Conservation (phyloP, 768 basidiomycete species). For the Candolleomyces aberdarensis region DNA sequence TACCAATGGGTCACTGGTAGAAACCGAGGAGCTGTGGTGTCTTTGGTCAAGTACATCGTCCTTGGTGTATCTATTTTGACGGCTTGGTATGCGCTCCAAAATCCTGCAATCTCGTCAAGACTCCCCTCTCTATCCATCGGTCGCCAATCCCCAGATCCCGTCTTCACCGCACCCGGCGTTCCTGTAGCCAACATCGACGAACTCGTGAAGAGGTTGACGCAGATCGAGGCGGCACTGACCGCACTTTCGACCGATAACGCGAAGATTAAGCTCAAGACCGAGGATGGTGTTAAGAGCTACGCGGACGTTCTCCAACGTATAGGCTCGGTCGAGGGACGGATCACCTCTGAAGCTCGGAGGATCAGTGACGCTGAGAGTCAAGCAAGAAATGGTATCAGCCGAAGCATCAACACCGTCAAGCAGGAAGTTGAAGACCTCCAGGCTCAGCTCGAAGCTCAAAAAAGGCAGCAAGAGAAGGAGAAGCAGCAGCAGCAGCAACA, state of each 20-base stretch:
- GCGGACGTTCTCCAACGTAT: slow-evolving; percentile 54
- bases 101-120: slow-evolving; percentile 33
- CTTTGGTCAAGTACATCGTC: slow-evolving; percentile 38
- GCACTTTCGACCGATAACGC: slow-evolving; percentile 56
- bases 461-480: slow-evolving; percentile 23
- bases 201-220: slow-evolving; percentile 56
- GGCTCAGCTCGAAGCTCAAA: slow-evolving; percentile 31
- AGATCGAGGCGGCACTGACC: slow-evolving; percentile 61
- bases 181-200: slow-evolving; percentile 69
- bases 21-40: slow-evolving; percentile 22
- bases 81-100: slow-evolving; percentile 42
- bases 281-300: slow-evolving; percentile 48
- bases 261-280: slow-evolving; percentile 45
- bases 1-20: slow-evolving; percentile 33
- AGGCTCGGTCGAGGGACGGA: slow-evolving; percentile 51
- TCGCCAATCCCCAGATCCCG: slow-evolving; percentile 15
- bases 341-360: slow-evolving; percentile 36
- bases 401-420: slow-evolving; percentile 46
- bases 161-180: slow-evolving; percentile 52
- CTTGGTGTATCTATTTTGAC: slow-evolving; percentile 42
- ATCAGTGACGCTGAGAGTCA: slow-evolving; percentile 51
- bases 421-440: slow-evolving; percentile 56
- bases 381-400: slow-evolving; percentile 40
- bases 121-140: slow-evolving; percentile 25
- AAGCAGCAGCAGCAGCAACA: slow-evolving; percentile 18